phyloP scores from a whole-genome alignment of 2,329 filamentous ascomycete genomes.

The Saccharata proteae region DNA sequence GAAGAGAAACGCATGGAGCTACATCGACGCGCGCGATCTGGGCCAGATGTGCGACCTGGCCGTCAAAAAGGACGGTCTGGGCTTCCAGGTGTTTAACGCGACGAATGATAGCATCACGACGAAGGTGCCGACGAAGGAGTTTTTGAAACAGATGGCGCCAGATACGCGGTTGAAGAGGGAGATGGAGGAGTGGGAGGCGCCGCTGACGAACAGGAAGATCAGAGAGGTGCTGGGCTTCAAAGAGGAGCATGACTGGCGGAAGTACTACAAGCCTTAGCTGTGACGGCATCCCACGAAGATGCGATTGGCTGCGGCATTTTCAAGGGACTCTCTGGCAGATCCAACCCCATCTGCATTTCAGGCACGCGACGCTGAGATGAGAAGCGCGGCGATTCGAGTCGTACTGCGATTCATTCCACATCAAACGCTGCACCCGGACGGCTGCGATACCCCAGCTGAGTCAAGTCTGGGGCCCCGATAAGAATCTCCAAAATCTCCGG shows the following conservation, averaged over 20 bases:
- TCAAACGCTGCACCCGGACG: too few relatives aligned
- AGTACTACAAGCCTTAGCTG: slow-evolving; percentile 36
- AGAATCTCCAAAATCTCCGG: too few relatives aligned
- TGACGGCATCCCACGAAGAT: too few relatives aligned
- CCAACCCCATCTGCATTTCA: too few relatives aligned
- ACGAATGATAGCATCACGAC: slow-evolving; percentile 51
- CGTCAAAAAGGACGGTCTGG: slow-evolving; percentile 42
- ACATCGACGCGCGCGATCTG: slow-evolving; percentile 50
- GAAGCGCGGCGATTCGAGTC: too few relatives aligned
- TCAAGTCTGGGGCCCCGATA: too few relatives aligned
- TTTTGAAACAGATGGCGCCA: slow-evolving; percentile 39
- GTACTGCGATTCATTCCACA: too few relatives aligned
- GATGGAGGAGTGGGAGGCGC: slow-evolving; percentile 47
- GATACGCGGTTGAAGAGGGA: slow-evolving; percentile 41
- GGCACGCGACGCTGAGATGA: too few relatives aligned
- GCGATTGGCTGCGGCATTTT: too few relatives aligned
- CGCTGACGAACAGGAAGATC: slow-evolving; percentile 49
- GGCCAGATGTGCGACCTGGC: slow-evolving; percentile 48
- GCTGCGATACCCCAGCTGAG: too few relatives aligned
- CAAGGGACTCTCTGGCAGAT: too few relatives aligned
- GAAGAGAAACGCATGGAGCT: slow-evolving; percentile 49
- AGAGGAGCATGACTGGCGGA: slow-evolving; percentile 46
- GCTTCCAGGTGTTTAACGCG: slow-evolving; percentile 53
- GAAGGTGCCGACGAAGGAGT: slow-evolving; percentile 38
- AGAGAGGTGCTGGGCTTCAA: slow-evolving; percentile 46